These are phyloP conservation scores for Pichia kudriavzevii DNA, from an alignment of 1,139 yeast species.

Conservation along the genomic window DNA sequence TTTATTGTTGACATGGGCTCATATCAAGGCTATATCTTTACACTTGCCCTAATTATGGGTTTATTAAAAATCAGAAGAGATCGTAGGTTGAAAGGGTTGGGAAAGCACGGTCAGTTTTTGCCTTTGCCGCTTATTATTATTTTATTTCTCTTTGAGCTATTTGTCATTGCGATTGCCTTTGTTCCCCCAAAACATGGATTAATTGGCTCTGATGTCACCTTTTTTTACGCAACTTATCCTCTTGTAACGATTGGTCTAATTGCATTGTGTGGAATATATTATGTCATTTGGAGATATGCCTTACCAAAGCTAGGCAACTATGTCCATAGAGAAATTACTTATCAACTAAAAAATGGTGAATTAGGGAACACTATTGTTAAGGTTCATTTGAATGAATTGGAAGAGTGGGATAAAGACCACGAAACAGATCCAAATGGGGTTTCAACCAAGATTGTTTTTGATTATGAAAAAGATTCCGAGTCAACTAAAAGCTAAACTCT, in stretches of 20 bases:
- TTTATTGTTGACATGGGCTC: slow-evolving; percentile 31
- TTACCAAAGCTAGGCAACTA: slow-evolving; percentile 32
- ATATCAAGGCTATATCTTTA: slow-evolving; percentile 33
- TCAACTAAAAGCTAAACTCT: too few species aligned
- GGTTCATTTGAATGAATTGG: slow-evolving; percentile 29
- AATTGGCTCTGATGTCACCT: slow-evolving; percentile 33
- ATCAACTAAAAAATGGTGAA: slow-evolving; percentile 33
- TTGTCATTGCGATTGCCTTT: slow-evolving; percentile 35
- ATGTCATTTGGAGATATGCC: slow-evolving; percentile 33
- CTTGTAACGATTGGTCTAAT: slow-evolving; percentile 30
- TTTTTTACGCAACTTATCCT: slow-evolving; percentile 28
- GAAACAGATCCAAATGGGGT: slow-evolving; percentile 12
- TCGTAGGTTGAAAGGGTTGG: slow-evolving; percentile 33
- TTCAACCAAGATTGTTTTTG: slow-evolving; percentile 2
- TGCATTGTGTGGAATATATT: slow-evolving; percentile 29
- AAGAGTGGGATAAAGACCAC: slow-evolving; percentile 28
- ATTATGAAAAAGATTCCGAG: too few species aligned
- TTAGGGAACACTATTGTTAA: slow-evolving; percentile 35
- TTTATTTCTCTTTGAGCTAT: slow-evolving; percentile 29
- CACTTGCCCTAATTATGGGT: slow-evolving; percentile 32
- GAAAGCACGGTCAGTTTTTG: slow-evolving; percentile 22
- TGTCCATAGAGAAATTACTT: slow-evolving; percentile 30
- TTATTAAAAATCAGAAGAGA: slow-evolving; percentile 31
- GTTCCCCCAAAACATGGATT: slow-evolving; percentile 34
- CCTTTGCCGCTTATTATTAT: slow-evolving; percentile 31